Evolutionary conservation across 2,329 filamentous ascomycete species (phyloP).

Genomic region (Davidsoniella eucalypti): DNA sequence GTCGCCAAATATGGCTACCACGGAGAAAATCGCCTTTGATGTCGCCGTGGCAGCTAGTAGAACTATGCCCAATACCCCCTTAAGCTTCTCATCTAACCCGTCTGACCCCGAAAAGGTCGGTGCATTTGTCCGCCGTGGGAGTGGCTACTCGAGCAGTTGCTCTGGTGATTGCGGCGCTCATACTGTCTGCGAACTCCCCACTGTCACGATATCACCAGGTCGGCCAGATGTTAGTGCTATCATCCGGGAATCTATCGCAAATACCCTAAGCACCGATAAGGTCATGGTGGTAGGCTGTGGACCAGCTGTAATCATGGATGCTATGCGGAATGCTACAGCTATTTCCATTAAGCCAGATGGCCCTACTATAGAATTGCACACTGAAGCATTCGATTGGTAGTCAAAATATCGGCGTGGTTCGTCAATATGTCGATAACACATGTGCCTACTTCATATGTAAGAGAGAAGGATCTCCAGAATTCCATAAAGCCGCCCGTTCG

Average conservation of each 20-base stretch:
- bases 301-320: conserved; percentile 25
- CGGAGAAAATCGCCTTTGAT: conserved; percentile 1
- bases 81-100: too few relatives aligned
- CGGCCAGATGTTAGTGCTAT: conserved; percentile 24
- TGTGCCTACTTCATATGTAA: too few relatives aligned
- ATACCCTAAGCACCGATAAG: conserved; percentile 18
- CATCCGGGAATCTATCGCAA: conserved; percentile 20
- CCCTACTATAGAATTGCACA: conserved; percentile 30
- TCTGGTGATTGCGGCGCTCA: conserved; percentile 2
- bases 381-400: conserved; percentile 31
- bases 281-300: conserved; percentile 31
- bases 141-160: not conserved
- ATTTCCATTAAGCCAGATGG: conserved; percentile 24
- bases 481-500: too few relatives aligned
- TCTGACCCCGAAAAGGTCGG: conserved; percentile 1
- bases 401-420: not conserved
- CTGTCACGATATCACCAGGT: conserved; percentile 18
- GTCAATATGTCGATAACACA: too few relatives aligned
- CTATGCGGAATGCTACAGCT: conserved; percentile 26
- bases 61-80: not conserved
- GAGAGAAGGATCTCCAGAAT: too few relatives aligned
- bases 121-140: not conserved
- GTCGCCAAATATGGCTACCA: not conserved
- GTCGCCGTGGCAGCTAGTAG: not conserved
- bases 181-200: conserved; percentile 11